phyloP scores from a whole-genome alignment of 176 grass and related monocot species.

The Carex kokanica region DNA sequence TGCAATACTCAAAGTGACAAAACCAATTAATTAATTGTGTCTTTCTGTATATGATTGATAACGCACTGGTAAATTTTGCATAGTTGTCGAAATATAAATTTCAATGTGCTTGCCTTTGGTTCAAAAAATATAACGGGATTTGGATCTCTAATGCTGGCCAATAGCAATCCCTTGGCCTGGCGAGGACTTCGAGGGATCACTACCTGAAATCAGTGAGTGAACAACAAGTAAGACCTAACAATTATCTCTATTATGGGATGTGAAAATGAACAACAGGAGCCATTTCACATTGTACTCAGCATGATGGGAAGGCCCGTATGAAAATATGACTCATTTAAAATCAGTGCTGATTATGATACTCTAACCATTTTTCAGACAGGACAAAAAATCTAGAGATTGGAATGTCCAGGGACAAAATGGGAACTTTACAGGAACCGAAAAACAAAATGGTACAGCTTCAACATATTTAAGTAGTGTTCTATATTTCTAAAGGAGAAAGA shows the following conservation, averaged over 20 bases:
- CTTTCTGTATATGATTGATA: not conserved
- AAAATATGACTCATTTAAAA: not conserved
- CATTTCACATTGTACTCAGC: not conserved
- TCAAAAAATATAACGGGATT: slow-evolving; percentile 97
- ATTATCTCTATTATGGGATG: not conserved
- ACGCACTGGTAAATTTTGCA: not conserved
- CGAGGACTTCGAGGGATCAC: slow-evolving; percentile 81
- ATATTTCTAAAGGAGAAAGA: not conserved
- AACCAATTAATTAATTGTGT: not conserved
- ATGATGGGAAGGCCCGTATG: not conserved
- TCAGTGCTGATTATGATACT: not conserved
- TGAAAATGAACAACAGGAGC: not conserved
- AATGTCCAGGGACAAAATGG: not conserved
- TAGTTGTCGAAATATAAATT: not conserved
- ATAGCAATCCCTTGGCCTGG: slow-evolving; percentile 84
- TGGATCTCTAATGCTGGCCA: slow-evolving; percentile 86
- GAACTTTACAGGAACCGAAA: not conserved
- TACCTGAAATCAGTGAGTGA: slow-evolving; percentile 51
- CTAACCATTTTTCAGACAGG: not conserved
- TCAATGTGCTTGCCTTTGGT: slow-evolving; percentile 58
- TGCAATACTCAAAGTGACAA: not conserved
- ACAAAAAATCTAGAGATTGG: not conserved
- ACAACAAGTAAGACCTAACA: not conserved
- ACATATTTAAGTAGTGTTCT: not conserved
- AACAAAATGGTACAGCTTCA: not conserved